phyloP scores from a whole-genome alignment of 2,329 filamentous ascomycete species.

The Sarocladium oryzae region DNA sequence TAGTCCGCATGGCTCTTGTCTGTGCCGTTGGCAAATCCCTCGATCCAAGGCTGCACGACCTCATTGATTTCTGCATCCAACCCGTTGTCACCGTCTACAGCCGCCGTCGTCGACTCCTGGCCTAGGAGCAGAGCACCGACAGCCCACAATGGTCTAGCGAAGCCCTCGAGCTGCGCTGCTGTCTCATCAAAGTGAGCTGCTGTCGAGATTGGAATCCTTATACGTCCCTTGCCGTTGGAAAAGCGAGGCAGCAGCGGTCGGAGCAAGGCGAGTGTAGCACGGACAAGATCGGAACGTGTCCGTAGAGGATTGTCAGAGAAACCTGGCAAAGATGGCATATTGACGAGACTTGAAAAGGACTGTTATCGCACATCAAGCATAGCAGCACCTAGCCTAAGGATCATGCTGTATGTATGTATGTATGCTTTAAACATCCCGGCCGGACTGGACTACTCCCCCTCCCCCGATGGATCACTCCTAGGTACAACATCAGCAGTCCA shows the following conservation, averaged over 20 bases:
- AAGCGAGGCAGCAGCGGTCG: slow-evolving; percentile 25
- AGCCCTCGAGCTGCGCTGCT: slow-evolving; percentile 39
- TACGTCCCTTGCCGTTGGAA: slow-evolving; percentile 26
- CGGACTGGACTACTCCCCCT: neutral
- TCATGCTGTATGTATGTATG: no score
- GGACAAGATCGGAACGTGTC: slow-evolving; percentile 28
- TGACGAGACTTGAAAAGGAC: neutral
- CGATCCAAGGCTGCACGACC: slow-evolving; percentile 20
- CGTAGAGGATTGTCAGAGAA: slow-evolving; percentile 35
- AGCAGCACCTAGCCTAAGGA: no score
- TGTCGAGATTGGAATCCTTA: slow-evolving; percentile 30
- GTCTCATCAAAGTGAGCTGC: slow-evolving; percentile 36
- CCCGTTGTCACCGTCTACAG: neutral
- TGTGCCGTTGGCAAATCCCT: slow-evolving; percentile 24
- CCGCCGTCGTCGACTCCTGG: neutral
- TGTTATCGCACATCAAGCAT: no score
- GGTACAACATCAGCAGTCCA: no score
- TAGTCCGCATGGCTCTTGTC: slow-evolving; percentile 31
- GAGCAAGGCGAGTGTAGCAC: slow-evolving; percentile 27
- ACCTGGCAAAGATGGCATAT: slow-evolving; percentile 30
- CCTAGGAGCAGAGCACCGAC: slow-evolving; percentile 33
- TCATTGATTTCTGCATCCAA: neutral
- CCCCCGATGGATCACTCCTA: neutral
- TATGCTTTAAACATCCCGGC: no score
- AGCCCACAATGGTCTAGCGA: slow-evolving; percentile 32